A percentile compares a stretch with the other conserved stretches of the same genome.
phyloP scores from a whole-genome alignment of 305 asterid genomes.

The Stenogyne calaminthoides region DNA sequence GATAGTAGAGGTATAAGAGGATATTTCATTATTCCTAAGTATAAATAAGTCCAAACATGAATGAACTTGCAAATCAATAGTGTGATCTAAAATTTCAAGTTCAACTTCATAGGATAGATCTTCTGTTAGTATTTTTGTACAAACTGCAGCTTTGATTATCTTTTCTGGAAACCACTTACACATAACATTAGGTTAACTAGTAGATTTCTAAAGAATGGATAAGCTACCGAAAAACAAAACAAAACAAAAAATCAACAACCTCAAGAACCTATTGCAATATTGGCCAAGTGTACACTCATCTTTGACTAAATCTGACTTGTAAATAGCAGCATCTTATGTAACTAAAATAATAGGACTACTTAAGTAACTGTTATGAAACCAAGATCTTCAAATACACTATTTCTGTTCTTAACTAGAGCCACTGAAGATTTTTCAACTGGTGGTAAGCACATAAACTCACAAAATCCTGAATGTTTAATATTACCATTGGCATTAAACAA shows the following conservation, averaged over 20 bases:
- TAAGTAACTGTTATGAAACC: neutral
- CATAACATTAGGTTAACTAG: constrained; percentile 5
- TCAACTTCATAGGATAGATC: neutral
- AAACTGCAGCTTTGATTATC: constrained; percentile 5
- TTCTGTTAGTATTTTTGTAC: neutral
- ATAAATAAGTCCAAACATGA: constrained; percentile 17
- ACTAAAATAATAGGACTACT: neutral
- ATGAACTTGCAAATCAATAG: neutral
- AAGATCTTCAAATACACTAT: neutral
- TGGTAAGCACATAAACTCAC: neutral
- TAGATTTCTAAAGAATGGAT: constrained; percentile 13
- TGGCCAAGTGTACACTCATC: neutral
- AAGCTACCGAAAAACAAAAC: neutral
- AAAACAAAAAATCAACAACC: neutral
- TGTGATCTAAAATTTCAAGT: constrained; percentile 1
- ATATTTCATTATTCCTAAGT: neutral
- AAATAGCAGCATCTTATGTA: constrained; percentile 10
- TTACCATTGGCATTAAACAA: constrained; percentile 5
- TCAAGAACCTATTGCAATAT: neutral
- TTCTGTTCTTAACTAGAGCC: neutral
- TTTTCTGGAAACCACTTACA: neutral
- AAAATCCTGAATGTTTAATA: constrained; percentile 10
- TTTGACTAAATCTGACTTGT: neutral
- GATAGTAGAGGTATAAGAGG: neutral
- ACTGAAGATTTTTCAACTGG: neutral